Base-by-base conservation (phyloP, 2,329 filamentous ascomycete species). In the Talaromyces pinophilus region DNA sequence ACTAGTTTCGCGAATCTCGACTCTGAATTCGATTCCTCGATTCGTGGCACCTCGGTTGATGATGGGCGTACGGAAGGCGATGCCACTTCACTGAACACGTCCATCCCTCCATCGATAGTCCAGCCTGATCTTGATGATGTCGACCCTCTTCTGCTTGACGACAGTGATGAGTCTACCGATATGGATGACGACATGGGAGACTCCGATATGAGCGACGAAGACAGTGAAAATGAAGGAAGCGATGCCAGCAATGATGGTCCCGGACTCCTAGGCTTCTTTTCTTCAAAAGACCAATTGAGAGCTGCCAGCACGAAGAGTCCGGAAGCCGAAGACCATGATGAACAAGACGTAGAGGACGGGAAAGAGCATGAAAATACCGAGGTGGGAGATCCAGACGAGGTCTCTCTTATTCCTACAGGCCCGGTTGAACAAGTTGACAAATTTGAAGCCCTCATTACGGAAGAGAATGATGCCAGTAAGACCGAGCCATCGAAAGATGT, bases 101-200 rank as follows among this genome's bases (percentile, higher is more conserved):
- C 71, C 6, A 72, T 68, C 38, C 69, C 81, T 44, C 80, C 69
- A 19, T 65, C 63, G 19, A 54, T 67, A 17, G 68, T 66, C n/a
- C 64, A 69, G 13, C 52, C 70, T n/a, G 69, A 76, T 38, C 67
- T 82, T 15, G 80, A 82, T 44, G 79, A 82, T 63, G 77, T 82
- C 40, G 80, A 82, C 69, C 77, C 81, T 15, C 70, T 79, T 57
- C 71, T 83, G 50, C 74, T 82, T 67, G 81, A 83, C 67, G 80
- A 80, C 46, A 82, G 79, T 65, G 81, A 82, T 59, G 77, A 76
- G 50, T 82, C 79, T 42, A 82, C 81, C 1, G 82, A 84, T 68
- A 81, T 81, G 77, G 81, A 82, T 54, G 78, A 79, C 66, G 82
- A 83, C 67, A 82, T 82, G 73, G 79, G 80, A 40, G 78, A 82